Conservation (phyloP, 805 yeast species). For the Ogataea nakhonphanomensis region DNA sequence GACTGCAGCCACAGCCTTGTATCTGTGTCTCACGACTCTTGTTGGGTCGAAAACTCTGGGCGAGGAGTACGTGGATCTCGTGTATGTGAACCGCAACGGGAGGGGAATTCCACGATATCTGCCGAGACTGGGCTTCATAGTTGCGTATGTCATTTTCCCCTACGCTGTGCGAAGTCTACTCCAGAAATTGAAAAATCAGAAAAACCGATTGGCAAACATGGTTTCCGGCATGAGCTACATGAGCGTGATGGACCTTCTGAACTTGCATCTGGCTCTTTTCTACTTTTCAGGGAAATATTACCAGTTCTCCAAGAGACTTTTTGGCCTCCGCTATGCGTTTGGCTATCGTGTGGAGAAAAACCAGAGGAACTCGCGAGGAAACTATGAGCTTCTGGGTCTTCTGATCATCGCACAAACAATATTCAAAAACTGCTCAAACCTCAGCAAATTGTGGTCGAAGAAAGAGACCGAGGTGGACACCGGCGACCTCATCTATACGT, state of each 20-base stretch:
- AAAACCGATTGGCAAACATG: slow-evolving; percentile 8
- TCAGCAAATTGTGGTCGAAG: slow-evolving; percentile 18
- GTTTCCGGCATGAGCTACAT: slow-evolving; percentile 38
- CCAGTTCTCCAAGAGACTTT: slow-evolving; percentile 67
- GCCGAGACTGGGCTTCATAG: slow-evolving; percentile 55
- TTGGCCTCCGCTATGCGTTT: slow-evolving; percentile 76
- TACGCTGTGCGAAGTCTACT: slow-evolving; percentile 38
- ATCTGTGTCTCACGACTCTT: slow-evolving; percentile 72
- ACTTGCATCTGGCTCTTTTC: slow-evolving; percentile 75
- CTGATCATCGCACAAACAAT: slow-evolving; percentile 52
- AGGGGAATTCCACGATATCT: slow-evolving; percentile 40
- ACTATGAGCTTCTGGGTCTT: slow-evolving; percentile 74
- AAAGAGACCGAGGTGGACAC: slow-evolving; percentile 1
- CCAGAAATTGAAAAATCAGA: slow-evolving; percentile 15
- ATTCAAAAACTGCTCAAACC: slow-evolving; percentile 40
- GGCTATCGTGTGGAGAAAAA: slow-evolving; percentile 55
- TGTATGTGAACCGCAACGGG: slow-evolving; percentile 58
- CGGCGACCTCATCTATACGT: slow-evolving; percentile 17
- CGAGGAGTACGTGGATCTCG: slow-evolving; percentile 86
- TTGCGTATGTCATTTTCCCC: slow-evolving; percentile 63
- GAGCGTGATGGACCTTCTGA: slow-evolving; percentile 50
- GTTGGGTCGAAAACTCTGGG: slow-evolving; percentile 81
- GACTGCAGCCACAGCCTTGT: slow-evolving; percentile 53
- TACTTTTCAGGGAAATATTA: slow-evolving; percentile 83
- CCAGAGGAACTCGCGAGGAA: slow-evolving; percentile 42